Conservation (phyloP, 805 yeast species). For the Saccharomyces eubayanus region DNA sequence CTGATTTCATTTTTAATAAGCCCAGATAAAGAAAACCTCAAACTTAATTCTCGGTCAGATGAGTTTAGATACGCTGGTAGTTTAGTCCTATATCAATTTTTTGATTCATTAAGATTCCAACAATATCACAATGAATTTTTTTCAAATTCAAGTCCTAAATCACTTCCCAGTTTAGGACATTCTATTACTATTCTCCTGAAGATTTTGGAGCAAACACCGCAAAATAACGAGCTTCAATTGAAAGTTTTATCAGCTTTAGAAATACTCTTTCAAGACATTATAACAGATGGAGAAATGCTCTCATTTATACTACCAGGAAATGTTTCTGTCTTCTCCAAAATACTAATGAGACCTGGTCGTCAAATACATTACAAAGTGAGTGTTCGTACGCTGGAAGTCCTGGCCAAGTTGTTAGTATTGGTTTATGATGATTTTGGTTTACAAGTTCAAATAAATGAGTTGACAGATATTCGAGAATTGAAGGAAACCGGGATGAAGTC, state of each 20-base stretch:
- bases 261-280: slow-evolving; percentile 29
- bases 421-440: slow-evolving; percentile 40
- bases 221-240: slow-evolving; percentile 27
- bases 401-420: slow-evolving; percentile 25
- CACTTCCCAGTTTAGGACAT: slow-evolving; percentile 42
- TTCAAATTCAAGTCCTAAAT: slow-evolving; percentile 13
- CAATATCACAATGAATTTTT: slow-evolving; percentile 13
- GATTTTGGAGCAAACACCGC: slow-evolving; percentile 21
- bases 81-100: slow-evolving; percentile 24
- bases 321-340: slow-evolving; percentile 38
- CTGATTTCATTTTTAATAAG: slow-evolving; percentile 38
- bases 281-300: slow-evolving; percentile 40
- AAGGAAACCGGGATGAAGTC: not conserved
- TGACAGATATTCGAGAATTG: not conserved
- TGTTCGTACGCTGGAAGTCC: slow-evolving; percentile 24
- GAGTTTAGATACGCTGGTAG: slow-evolving; percentile 35
- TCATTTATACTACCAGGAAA: slow-evolving; percentile 46
- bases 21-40: slow-evolving; percentile 19
- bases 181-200: slow-evolving; percentile 38
- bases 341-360: slow-evolving; percentile 28
- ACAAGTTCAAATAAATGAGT: slow-evolving; percentile 8
- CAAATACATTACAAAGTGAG: slow-evolving; percentile 35
- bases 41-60: slow-evolving; percentile 24
- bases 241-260: slow-evolving; percentile 31
- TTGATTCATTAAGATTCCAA: slow-evolving; percentile 31